Conservation (phyloP, 1,139 yeast species). For the Blastobotrys proliferans region DNA sequence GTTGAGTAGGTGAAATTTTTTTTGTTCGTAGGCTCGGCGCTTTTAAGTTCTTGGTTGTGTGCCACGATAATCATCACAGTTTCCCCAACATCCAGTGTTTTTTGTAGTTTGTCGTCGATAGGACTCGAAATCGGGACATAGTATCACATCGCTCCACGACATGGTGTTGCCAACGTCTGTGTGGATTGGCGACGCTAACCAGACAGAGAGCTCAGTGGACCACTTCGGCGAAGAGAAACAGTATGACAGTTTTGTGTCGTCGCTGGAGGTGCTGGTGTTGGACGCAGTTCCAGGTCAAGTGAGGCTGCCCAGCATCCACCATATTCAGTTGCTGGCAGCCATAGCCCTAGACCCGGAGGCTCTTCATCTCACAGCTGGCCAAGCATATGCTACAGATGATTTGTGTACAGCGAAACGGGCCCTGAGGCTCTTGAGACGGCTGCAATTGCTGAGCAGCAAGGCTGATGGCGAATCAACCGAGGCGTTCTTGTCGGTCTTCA, state of each 20-base stretch:
- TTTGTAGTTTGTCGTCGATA: too few species aligned
- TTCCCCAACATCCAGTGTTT: too few species aligned
- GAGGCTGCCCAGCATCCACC: constrained; percentile 11
- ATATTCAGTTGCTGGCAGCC: constrained; percentile 10
- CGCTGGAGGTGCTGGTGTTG: constrained; percentile 1
- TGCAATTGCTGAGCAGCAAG: constrained; percentile 1
- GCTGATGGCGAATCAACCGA: background rate
- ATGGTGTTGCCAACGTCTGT: too few species aligned
- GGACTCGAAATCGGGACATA: too few species aligned
- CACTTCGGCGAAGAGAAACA: too few species aligned
- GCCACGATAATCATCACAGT: background rate
- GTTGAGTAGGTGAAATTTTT: constrained; percentile 3
- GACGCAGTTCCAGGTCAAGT: constrained; percentile 3
- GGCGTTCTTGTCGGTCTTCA: background rate
- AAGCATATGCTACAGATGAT: constrained; percentile 13
- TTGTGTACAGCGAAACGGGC: constrained; percentile 6
- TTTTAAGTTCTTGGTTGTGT: background rate
- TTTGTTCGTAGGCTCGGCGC: background rate
- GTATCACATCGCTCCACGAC: too few species aligned
- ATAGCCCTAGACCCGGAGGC: constrained; percentile 14
- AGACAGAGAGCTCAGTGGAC: too few species aligned
- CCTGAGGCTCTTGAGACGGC: constrained; percentile 10
- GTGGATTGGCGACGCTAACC: too few species aligned
- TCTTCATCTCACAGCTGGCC: constrained; percentile 7
- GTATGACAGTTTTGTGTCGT: background rate